Conservation (phyloP, 768 basidiomycete genomes). For the Boletus sp. region DNA sequence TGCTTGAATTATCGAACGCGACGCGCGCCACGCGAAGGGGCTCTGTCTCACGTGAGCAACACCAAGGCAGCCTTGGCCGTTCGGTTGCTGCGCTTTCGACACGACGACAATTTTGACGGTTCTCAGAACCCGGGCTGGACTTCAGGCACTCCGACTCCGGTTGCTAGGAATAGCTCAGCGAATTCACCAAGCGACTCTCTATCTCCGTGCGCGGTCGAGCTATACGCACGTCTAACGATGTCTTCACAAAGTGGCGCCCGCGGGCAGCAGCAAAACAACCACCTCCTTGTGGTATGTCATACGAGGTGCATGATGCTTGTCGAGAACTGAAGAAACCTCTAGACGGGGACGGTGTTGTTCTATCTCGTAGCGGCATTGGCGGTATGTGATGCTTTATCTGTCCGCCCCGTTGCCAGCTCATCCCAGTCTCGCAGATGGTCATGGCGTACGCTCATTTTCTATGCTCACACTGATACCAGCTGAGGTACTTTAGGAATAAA, state of each 20-base stretch:
- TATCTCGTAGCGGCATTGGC: slow-evolving; percentile 87
- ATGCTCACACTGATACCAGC: slow-evolving; percentile 17
- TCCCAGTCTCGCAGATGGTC: slow-evolving; percentile 61
- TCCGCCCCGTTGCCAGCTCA: not conserved
- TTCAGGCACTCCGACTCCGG: no score
- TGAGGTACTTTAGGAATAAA: slow-evolving; percentile 62
- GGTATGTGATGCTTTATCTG: slow-evolving; percentile 45
- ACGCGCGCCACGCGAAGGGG: not conserved
- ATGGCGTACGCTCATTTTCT: slow-evolving; percentile 60
- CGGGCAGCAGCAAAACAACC: slow-evolving; percentile 30
- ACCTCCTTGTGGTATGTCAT: slow-evolving; percentile 31
- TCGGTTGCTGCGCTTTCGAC: slow-evolving; percentile 4
- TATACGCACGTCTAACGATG: slow-evolving; percentile 13
- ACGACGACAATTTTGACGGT: not conserved
- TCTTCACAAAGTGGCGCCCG: slow-evolving; percentile 26
- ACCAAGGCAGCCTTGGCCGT: not conserved
- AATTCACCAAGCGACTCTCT: not conserved
- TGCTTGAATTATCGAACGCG: slow-evolving; percentile 3
- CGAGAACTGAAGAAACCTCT: slow-evolving; percentile 7
- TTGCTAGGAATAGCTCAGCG: not conserved
- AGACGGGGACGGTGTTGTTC: slow-evolving; percentile 77
- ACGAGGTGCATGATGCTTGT: not conserved
- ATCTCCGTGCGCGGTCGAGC: not conserved
- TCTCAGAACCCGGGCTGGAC: not conserved
- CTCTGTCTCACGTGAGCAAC: slow-evolving; percentile 19